Evolutionary conservation across 129 eudicot species (phyloP).

Genomic region (Apium graveolens): DNA sequence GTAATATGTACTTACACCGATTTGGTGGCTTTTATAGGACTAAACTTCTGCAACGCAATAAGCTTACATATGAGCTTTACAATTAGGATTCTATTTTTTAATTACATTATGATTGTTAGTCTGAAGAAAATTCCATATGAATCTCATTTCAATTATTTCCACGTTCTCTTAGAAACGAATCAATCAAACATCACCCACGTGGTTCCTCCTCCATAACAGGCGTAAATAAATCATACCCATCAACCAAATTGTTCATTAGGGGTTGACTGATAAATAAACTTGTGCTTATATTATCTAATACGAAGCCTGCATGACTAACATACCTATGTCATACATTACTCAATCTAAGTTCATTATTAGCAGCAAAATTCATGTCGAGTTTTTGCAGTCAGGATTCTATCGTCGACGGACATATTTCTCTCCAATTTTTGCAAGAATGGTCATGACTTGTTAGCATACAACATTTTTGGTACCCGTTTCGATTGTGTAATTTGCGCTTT

Average conservation of each 20-base stretch:
- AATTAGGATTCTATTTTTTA: constrained; percentile 21
- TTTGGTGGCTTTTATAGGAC: constrained; percentile 38
- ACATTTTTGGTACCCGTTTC: neutral
- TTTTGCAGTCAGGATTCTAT: neutral
- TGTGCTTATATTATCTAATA: constrained; percentile 19
- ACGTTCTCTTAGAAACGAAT: constrained; percentile 44
- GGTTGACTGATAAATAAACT: constrained; percentile 1
- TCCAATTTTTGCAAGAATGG: neutral
- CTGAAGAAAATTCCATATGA: constrained; percentile 22
- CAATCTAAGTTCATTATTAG: neutral
- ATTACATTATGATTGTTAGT: constrained; percentile 16
- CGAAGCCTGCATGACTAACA: constrained; percentile 21
- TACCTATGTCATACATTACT: neutral
- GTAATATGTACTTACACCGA: neutral
- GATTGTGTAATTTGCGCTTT: neutral
- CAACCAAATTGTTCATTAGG: constrained; percentile 17
- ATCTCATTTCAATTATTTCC: constrained; percentile 55
- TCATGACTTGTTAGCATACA: too few species aligned
- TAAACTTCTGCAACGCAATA: constrained; percentile 25
- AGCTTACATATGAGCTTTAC: constrained; percentile 52
- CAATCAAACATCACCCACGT: constrained; percentile 45
- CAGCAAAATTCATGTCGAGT: neutral
- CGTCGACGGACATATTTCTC: neutral
- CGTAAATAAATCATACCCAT: constrained; percentile 44
- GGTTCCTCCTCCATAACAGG: constrained; percentile 52